phyloP scores from a whole-genome alignment of 2,329 filamentous ascomycete species.

The Neocatenulostroma microsporum region DNA sequence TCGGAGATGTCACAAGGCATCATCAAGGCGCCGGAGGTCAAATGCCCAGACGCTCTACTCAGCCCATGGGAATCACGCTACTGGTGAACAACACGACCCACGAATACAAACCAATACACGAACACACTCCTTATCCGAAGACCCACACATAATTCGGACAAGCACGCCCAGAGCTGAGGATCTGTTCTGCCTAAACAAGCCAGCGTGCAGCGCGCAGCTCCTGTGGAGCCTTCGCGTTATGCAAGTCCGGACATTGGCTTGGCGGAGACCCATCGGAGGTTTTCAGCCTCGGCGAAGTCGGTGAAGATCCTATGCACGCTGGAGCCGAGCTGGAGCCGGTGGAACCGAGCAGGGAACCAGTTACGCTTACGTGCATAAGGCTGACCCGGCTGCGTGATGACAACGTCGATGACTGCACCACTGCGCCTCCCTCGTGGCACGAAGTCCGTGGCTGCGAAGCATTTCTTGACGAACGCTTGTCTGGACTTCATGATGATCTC shows the following conservation, averaged over 20 bases:
- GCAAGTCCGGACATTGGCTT: slow-evolving; percentile 1
- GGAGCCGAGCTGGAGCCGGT: too few species aligned
- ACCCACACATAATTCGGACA: neutral
- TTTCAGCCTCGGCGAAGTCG: neutral
- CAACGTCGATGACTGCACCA: neutral
- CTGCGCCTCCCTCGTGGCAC: too few species aligned
- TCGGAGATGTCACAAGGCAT: too few species aligned
- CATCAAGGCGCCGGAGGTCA: too few species aligned
- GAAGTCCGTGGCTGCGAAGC: too few species aligned
- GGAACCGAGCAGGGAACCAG: too few species aligned
- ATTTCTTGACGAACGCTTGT: too few species aligned
- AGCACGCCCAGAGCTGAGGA: neutral
- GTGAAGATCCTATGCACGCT: too few species aligned
- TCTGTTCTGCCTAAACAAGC: neutral
- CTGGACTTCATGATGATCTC: too few species aligned
- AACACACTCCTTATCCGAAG: neutral
- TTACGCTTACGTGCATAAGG: neutral
- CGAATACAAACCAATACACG: too few species aligned
- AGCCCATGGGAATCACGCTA: slow-evolving; percentile 14
- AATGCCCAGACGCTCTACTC: slow-evolving; percentile 8
- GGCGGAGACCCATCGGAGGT: neutral
- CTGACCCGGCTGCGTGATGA: neutral
- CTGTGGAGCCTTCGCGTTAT: neutral
- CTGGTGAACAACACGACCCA: slow-evolving; percentile 5
- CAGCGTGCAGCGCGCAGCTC: neutral